These are phyloP conservation scores for Neocucurbitaria cava DNA, from an alignment of 2,329 filamentous ascomycete genomes.

Conservation along the genomic window DNA sequence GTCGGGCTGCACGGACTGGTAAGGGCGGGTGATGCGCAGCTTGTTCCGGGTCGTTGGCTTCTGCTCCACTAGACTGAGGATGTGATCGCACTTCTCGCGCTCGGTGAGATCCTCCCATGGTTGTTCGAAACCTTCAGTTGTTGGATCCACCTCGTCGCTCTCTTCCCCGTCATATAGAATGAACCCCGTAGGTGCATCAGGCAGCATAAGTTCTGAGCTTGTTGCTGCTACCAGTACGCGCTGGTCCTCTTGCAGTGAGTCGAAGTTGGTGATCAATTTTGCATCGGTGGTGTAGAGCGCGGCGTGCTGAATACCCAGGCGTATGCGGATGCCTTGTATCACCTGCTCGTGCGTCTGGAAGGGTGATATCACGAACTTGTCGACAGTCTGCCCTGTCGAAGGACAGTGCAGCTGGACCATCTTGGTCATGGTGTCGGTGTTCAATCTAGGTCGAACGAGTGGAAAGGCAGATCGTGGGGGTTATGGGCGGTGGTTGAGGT, in stretches of 20 bases:
- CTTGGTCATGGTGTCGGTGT: constrained; percentile 1
- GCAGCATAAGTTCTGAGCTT: constrained; percentile 7
- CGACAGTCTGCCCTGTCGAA: constrained; percentile 6
- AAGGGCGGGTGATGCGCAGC: constrained; percentile 14
- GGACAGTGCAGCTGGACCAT: constrained; percentile 14
- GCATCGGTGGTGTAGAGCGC: constrained; percentile 16
- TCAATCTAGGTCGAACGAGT: neutral
- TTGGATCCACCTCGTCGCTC: constrained; percentile 7
- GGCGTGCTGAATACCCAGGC: constrained; percentile 12
- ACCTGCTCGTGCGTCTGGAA: constrained; percentile 19
- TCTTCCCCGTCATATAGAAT: constrained; percentile 15
- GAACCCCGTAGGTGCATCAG: constrained; percentile 10
- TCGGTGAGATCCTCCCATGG: constrained; percentile 17
- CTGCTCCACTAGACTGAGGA: constrained; percentile 6
- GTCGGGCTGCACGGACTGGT: constrained; percentile 4
- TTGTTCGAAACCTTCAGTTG: constrained; percentile 3
- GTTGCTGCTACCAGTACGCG: constrained; percentile 13
- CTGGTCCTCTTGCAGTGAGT: constrained; percentile 14
- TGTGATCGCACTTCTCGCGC: constrained; percentile 14
- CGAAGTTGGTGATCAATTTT: constrained; percentile 9
- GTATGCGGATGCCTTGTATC: constrained; percentile 15
- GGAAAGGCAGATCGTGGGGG: neutral
- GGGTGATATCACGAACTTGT: constrained; percentile 13
- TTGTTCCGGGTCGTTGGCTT: constrained; percentile 13
- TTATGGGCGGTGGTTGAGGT: neutral